Evolutionary conservation across 495 filamentous ascomycete species (phyloP), one percentile per base, ranked within the genome.

Genomic region (Amniculicola lignicola): DNA sequence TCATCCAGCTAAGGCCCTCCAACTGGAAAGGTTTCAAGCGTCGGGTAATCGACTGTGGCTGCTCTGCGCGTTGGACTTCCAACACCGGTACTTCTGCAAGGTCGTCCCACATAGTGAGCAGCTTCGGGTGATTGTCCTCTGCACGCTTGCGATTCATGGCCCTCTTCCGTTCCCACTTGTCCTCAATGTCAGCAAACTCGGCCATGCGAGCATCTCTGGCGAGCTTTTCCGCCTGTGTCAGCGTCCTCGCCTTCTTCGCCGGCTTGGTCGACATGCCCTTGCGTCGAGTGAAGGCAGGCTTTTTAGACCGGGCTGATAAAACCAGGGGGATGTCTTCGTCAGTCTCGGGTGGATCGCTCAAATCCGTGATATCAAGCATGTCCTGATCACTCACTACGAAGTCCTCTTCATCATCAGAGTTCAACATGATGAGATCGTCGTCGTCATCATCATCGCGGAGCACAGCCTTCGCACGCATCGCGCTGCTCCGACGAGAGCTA

Each of bases 1-100:
- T 82, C 87, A 98, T 92, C 93, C 93, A 98, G 53, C 89, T 83
- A 31, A 98, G 72, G 5, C 93, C 93, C 69, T 96, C 86, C 14
- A 94, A 83, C 62, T 98, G 93, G 69, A 96, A 97, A 1, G 85
- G 83, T 69, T 96, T 93, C 43, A 98, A 75, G 29, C 82, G 83
- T 16, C 92, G 83, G 27, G 77, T 86, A 58, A 98, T 95, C 3
- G 79, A 82, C 6, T 69, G 66, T 16, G 93, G 93, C 65, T 98
- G 93, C 46, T 81, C 71, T 24, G 87, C 88, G 51, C 77, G 75
- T 37, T 80, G 77, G 25, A 83, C 78, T 12, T 79, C 74, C 42
- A 96, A 80, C 15, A 78, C 72, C 1, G 87, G 82, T 49, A 82
- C 78, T 2, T 81, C 72, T 65, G 81, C 77, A 1, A 97, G 77